Percentiles rank a stretch among this genome's conserved stretches.
Evolutionary conservation across 805 yeast species (phyloP).

Genomic region (Grigorovia humatica): DNA sequence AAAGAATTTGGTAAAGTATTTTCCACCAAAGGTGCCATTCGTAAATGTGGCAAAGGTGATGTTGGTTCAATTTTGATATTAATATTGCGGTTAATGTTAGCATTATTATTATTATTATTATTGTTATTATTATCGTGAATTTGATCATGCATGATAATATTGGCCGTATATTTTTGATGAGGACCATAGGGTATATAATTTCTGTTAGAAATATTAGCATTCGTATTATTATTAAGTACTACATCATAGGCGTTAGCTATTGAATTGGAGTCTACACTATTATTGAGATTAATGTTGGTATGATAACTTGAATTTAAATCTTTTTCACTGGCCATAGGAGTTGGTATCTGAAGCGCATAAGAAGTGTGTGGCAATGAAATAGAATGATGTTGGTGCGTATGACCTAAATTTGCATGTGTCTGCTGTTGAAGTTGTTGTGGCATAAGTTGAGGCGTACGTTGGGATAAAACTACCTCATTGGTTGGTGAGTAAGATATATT

Average conservation of each 20-base stretch:
- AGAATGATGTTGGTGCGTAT: background rate
- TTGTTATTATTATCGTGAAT: background rate
- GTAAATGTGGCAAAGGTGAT: background rate
- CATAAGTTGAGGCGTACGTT: background rate
- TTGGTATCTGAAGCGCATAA: background rate
- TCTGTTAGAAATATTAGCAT: background rate
- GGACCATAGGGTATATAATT: background rate
- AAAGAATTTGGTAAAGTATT: background rate
- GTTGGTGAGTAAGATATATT: background rate
- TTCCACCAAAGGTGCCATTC: background rate
- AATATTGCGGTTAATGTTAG: no score
- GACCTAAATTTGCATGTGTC: background rate
- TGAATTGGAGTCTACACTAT: background rate
- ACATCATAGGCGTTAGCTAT: background rate
- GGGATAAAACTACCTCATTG: background rate
- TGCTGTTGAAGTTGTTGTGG: background rate
- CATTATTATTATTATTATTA: background rate
- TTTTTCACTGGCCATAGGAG: background rate
- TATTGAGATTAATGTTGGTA: background rate
- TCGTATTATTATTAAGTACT: background rate
- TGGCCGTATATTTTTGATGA: slow-evolving; percentile 1
- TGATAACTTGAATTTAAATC: background rate
- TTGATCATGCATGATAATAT: background rate
- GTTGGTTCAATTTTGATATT: background rate
- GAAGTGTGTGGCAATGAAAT: background rate